These are phyloP conservation scores for Salvia miltiorrhiza DNA, from an alignment of 257 asterid genomes.

Conservation along the genomic window DNA sequence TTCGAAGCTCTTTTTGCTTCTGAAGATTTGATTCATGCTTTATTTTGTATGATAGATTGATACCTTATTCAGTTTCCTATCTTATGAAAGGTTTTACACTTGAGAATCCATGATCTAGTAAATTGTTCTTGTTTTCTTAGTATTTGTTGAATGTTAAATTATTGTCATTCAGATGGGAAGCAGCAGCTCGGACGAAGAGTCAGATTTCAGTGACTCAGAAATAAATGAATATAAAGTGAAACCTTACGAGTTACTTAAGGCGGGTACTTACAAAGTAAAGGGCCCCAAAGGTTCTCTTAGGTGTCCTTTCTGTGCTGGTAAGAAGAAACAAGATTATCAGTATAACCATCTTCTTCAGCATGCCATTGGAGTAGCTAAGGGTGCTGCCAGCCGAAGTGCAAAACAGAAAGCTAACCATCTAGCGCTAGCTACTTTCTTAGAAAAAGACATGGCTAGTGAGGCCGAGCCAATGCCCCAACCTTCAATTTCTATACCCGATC, in stretches of 20 bases:
- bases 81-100: background rate
- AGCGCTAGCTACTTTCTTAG: constrained; percentile 61
- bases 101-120: background rate
- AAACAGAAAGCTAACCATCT: constrained; percentile 79
- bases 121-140: background rate
- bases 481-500: constrained; percentile 30
- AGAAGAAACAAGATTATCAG: constrained; percentile 89
- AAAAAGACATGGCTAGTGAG: constrained; percentile 44
- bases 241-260: constrained; percentile 63
- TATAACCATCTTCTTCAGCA: constrained; percentile 79
- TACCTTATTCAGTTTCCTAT: background rate
- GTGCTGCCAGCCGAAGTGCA: constrained; percentile 56
- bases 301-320: constrained; percentile 95
- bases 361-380: constrained; percentile 83
- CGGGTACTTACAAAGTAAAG: constrained; percentile 69
- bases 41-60: background rate
- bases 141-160: background rate
- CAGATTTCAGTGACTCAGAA: constrained; percentile 87
- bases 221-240: constrained; percentile 69
- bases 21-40: background rate
- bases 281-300: constrained; percentile 77
- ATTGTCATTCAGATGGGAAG: constrained; percentile 56
- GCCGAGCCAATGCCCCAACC: constrained; percentile 56
- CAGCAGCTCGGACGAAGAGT: constrained; percentile 74
- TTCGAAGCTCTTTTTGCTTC: background rate